Percentiles rank a stretch among this genome's conserved stretches.
phyloP scores from a whole-genome alignment of 495 filamentous ascomycete genomes.

The Penicillium egyptiacum region DNA sequence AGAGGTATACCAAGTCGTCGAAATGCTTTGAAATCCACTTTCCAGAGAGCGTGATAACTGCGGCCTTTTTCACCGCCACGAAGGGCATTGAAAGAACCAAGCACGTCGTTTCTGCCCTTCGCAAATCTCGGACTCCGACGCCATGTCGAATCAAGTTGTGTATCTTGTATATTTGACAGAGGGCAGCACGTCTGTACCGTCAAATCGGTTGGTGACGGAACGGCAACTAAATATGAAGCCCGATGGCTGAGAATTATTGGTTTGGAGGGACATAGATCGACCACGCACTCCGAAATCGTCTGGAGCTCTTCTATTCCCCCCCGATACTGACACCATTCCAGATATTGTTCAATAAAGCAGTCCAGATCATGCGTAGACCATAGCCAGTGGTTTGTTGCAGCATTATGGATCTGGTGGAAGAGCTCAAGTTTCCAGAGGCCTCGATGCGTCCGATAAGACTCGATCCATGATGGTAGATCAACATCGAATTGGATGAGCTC shows the following conservation, averaged over 20 bases:
- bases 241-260: conserved; percentile 2
- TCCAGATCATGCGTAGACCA: conserved; percentile 8
- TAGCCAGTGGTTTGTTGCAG: conserved; percentile 3
- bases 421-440: conserved; percentile 7
- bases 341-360: conserved; percentile 4
- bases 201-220: conserved; percentile 1
- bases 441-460: conserved; percentile 10
- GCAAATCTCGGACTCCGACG: not conserved
- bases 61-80: conserved; percentile 11
- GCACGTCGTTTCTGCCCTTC: not conserved
- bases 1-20: conserved; percentile 19
- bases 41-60: conserved; percentile 12
- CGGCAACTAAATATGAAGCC: conserved; percentile 2
- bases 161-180: not conserved
- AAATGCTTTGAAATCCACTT: conserved; percentile 11
- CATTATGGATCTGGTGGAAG: conserved; percentile 1
- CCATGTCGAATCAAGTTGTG: conserved; percentile 3
- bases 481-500: conserved; percentile 3
- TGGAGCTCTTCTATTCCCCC: conserved; percentile 9
- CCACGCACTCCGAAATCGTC: conserved; percentile 8
- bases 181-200: not conserved
- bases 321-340: not conserved
- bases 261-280: conserved; percentile 4
- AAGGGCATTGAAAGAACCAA: conserved; percentile 1
- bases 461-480: conserved; percentile 6